Conservation (phyloP, 768 basidiomycete genomes). For the Dentipellis sp. region DNA sequence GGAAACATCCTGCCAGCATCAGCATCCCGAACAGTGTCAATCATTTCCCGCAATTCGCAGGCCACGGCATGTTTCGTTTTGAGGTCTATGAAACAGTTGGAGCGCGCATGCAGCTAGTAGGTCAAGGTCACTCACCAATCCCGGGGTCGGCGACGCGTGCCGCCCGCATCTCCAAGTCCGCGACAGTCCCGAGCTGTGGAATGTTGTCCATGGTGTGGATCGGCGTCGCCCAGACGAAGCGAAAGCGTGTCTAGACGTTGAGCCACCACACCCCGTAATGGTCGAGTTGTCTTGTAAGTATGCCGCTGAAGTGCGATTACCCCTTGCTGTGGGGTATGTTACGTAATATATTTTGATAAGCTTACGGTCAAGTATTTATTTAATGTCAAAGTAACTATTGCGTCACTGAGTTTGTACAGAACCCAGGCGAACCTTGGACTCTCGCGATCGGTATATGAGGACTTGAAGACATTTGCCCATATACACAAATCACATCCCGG, state of each 20-base stretch:
- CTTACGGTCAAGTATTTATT: too few relatives aligned
- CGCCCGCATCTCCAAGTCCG: slow-evolving; percentile 64
- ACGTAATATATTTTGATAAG: too few relatives aligned
- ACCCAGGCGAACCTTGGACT: too few relatives aligned
- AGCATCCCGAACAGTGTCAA: slow-evolving; percentile 69
- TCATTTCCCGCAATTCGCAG: slow-evolving; percentile 70
- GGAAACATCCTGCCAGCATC: slow-evolving; percentile 64
- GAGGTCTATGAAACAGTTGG: slow-evolving; percentile 38
- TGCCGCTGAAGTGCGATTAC: too few relatives aligned
- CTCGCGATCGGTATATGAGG: too few relatives aligned
- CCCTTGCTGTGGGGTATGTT: too few relatives aligned
- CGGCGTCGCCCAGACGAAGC: not conserved
- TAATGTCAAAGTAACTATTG: too few relatives aligned
- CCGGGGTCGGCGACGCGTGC: slow-evolving; percentile 70
- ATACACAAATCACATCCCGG: too few relatives aligned
- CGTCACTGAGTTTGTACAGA: too few relatives aligned
- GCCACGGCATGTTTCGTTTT: slow-evolving; percentile 63
- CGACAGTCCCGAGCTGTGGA: slow-evolving; percentile 33
- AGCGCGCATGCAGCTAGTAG: not conserved
- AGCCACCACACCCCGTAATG: too few relatives aligned
- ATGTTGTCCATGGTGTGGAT: slow-evolving; percentile 31
- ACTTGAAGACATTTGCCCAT: too few relatives aligned
- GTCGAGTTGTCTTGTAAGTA: too few relatives aligned
- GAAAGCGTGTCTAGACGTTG: not conserved
- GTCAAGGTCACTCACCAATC: slow-evolving; percentile 37